phyloP scores from a whole-genome alignment of 306 rosid species.

The Herpetospermum pedunculosum region DNA sequence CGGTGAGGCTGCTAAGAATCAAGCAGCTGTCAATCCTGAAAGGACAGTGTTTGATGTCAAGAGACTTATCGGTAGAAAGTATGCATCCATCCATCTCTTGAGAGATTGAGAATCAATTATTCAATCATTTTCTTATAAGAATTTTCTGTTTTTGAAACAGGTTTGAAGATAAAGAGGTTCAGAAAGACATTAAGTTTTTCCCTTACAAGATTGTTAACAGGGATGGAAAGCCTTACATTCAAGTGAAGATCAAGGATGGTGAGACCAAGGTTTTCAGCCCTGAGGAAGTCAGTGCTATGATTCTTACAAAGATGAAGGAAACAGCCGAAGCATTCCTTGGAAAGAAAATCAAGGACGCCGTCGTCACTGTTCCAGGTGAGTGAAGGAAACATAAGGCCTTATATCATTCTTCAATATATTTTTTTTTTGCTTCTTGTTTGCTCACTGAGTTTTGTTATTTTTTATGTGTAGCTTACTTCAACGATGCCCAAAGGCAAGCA shows the following conservation, averaged over 20 bases:
- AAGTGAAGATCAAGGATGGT: constrained; percentile 77
- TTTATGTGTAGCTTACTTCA: constrained; percentile 68
- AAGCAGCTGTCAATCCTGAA: constrained; percentile 87
- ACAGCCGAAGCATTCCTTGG: constrained; percentile 97
- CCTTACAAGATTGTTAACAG: constrained; percentile 90
- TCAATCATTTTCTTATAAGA: background rate
- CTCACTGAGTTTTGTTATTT: constrained; percentile 1
- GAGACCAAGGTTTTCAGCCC: constrained; percentile 97
- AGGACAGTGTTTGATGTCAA: constrained; percentile 96
- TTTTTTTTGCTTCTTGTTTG: background rate
- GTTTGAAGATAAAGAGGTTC: constrained; percentile 89
- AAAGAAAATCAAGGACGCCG: constrained; percentile 78
- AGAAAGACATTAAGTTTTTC: constrained; percentile 72
- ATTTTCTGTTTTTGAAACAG: constrained; percentile 19
- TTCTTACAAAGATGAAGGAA: constrained; percentile 86
- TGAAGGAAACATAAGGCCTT: constrained; percentile 1
- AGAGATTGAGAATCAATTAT: background rate
- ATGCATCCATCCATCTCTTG: constrained; percentile 12
- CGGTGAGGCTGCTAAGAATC: constrained; percentile 99
- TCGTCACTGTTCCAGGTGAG: constrained; percentile 91
- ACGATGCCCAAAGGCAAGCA: constrained; percentile 99
- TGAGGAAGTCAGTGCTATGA: constrained; percentile 91
- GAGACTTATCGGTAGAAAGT: constrained; percentile 97
- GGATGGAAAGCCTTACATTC: constrained; percentile 96
- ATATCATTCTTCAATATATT: background rate